phyloP scores from a whole-genome alignment of 2,329 filamentous ascomycete species.

The Colletotrichum melonis region DNA sequence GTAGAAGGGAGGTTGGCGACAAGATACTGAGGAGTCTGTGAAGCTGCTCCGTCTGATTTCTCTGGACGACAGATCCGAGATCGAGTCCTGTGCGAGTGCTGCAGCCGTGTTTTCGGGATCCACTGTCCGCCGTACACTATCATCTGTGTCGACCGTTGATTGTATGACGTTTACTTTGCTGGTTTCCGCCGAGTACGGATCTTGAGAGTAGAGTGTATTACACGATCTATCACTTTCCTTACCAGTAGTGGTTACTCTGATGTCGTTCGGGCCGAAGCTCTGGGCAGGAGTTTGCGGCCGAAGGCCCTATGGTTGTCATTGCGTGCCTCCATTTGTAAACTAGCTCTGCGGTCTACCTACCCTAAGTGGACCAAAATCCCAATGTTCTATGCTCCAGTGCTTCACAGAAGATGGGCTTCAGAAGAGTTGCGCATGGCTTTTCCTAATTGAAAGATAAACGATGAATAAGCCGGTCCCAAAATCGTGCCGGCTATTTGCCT shows the following conservation, averaged over 20 bases:
- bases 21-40: neutral
- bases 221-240: neutral
- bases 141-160: neutral
- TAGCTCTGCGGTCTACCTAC: too few species aligned
- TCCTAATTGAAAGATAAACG: too few species aligned
- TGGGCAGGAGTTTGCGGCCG: neutral
- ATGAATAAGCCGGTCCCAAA: too few species aligned
- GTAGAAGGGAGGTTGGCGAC: neutral
- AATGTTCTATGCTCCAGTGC: too few species aligned
- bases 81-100: neutral
- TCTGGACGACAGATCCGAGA: neutral
- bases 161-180: neutral
- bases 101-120: neutral
- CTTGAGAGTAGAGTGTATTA: neutral
- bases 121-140: too few species aligned
- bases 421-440: too few species aligned
- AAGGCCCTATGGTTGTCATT: neutral
- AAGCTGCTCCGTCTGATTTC: neutral
- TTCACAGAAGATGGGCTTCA: too few species aligned
- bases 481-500: accelerated
- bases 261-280: neutral
- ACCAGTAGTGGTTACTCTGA: neutral
- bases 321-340: too few species aligned
- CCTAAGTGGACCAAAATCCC: too few species aligned
- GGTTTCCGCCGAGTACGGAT: neutral